A percentile compares a stretch with the other conserved stretches of the same genome.
phyloP scores from a whole-genome alignment of 768 basidiomycete species.

The Kwoniella shandongensis region DNA sequence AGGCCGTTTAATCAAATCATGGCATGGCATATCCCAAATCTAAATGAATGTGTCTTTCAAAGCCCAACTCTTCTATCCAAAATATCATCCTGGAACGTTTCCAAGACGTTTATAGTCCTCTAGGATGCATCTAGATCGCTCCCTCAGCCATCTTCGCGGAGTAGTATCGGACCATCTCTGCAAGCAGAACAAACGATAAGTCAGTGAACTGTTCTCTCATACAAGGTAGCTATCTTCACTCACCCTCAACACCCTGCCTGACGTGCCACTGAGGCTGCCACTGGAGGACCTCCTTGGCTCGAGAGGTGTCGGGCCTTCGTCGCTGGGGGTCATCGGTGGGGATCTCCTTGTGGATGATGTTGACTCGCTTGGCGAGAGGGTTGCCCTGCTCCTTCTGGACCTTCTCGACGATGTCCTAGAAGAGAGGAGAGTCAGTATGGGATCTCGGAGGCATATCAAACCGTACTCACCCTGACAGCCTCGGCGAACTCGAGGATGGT shows the following conservation, averaged over 20 bases:
- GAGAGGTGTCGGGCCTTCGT: slow-evolving; percentile 85
- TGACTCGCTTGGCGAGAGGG: slow-evolving; percentile 51
- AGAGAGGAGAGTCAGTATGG: background rate
- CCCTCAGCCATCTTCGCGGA: slow-evolving; percentile 47
- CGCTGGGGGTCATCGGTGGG: slow-evolving; percentile 75
- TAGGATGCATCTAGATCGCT: slow-evolving; percentile 25
- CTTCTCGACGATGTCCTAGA: slow-evolving; percentile 76
- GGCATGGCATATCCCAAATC: slow-evolving; percentile 17
- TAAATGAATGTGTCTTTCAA: slow-evolving; percentile 17
- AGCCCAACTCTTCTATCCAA: background rate
- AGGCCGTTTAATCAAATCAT: background rate
- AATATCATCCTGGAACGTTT: background rate
- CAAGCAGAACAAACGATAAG: slow-evolving; percentile 1
- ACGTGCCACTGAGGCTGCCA: slow-evolving; percentile 96
- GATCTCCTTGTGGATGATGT: slow-evolving; percentile 54
- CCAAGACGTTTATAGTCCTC: background rate
- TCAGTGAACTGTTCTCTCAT: slow-evolving; percentile 7
- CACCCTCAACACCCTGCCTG: slow-evolving; percentile 79
- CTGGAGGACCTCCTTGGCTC: slow-evolving; percentile 75
- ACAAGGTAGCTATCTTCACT: background rate
- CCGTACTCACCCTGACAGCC: slow-evolving; percentile 64
- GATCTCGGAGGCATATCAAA: background rate
- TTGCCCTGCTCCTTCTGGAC: slow-evolving; percentile 69
- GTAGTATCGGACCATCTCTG: slow-evolving; percentile 49
- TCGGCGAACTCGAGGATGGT: slow-evolving; percentile 92